phyloP scores from a whole-genome alignment of 345 rosid genomes.

The Citrus sp. region DNA sequence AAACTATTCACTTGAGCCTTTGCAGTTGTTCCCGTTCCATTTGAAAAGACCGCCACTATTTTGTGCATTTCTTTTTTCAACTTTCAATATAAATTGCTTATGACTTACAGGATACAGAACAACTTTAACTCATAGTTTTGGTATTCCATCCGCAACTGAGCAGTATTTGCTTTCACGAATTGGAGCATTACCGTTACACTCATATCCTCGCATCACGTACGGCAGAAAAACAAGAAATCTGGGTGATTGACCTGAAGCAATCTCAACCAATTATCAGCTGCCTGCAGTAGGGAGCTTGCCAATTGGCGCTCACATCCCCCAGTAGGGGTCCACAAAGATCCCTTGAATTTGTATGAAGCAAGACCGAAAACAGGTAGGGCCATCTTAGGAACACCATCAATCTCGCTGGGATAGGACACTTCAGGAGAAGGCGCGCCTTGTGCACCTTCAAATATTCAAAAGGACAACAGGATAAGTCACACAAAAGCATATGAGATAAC shows the following conservation, averaged over 20 bases:
- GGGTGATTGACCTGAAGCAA: conserved; percentile 64
- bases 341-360: conserved; percentile 78
- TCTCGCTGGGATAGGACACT: conserved; percentile 23
- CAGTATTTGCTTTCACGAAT: conserved; percentile 4
- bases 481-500: not conserved
- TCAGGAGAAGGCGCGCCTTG: conserved; percentile 22
- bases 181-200: not conserved
- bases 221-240: conserved; percentile 69
- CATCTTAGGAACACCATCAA: conserved; percentile 37
- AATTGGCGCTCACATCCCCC: conserved; percentile 46
- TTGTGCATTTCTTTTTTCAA: conserved; percentile 2
- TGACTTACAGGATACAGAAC: not conserved
- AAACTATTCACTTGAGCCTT: conserved; percentile 11
- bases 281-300: conserved; percentile 46
- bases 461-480: not conserved
- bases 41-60: not conserved
- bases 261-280: conserved; percentile 66
- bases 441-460: conserved; percentile 26
- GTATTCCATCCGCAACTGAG: not conserved
- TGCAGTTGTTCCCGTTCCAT: conserved; percentile 12
- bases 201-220: conserved; percentile 21
- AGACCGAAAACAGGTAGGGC: conserved; percentile 66
- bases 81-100: conserved; percentile 11
- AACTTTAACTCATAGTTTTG: not conserved
- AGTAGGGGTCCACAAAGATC: conserved; percentile 69